phyloP scores from a whole-genome alignment of 768 basidiomycete genomes.

The Candolleomyces aberdarensis region DNA sequence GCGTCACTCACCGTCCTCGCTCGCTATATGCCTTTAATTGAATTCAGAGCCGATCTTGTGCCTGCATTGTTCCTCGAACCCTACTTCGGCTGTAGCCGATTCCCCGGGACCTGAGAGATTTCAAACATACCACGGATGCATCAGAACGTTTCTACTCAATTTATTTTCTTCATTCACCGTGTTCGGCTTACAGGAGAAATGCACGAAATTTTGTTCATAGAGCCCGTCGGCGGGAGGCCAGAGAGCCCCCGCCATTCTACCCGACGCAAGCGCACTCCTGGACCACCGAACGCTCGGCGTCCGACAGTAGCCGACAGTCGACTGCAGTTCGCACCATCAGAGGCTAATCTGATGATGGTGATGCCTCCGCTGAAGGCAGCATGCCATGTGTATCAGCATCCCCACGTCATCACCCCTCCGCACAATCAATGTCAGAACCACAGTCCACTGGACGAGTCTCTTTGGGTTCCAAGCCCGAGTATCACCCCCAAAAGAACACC shows the following conservation, averaged over 20 bases:
- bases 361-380: neutral
- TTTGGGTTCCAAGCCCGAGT: no score
- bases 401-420: neutral
- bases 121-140: neutral
- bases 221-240: neutral
- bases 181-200: neutral
- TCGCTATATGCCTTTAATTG: neutral
- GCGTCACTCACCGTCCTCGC: neutral
- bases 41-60: neutral
- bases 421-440: neutral
- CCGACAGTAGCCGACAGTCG: neutral
- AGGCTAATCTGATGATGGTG: neutral
- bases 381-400: neutral
- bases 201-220: neutral
- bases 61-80: neutral
- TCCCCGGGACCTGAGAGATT: neutral
- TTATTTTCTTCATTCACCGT: neutral
- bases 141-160: neutral
- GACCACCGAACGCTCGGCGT: neutral
- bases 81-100: neutral
- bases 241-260: no score
- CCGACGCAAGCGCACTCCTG: neutral
- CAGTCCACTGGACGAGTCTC: neutral
- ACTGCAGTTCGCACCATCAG: neutral
- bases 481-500: no score